Percentiles rank a stretch among this genome's conserved stretches.
phyloP scores from a whole-genome alignment of 805 yeast genomes.

The Hanseniaspora mollemarum region DNA sequence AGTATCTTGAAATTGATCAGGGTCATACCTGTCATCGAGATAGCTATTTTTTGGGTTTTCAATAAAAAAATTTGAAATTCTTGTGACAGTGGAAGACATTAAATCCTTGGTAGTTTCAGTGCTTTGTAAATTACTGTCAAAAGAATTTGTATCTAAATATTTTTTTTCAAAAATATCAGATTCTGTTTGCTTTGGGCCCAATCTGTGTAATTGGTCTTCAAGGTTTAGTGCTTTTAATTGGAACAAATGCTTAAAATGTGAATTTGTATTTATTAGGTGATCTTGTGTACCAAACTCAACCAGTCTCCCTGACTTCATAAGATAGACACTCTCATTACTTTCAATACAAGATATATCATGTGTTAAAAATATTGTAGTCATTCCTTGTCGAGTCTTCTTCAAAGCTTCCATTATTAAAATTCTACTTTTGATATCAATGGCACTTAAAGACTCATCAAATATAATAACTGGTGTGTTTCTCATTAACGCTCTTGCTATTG shows the following conservation, averaged over 20 bases:
- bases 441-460: constrained; percentile 78
- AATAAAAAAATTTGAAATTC: constrained; percentile 12
- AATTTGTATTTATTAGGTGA: constrained; percentile 24
- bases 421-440: constrained; percentile 51
- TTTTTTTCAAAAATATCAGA: neutral
- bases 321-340: constrained; percentile 44
- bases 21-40: neutral
- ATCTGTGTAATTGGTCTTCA: neutral
- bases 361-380: constrained; percentile 70
- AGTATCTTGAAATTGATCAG: neutral
- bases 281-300: constrained; percentile 35
- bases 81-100: neutral
- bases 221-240: constrained; percentile 1
- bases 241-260: constrained; percentile 3
- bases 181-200: neutral
- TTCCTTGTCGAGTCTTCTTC: constrained; percentile 48
- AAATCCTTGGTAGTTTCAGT: neutral
- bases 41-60: neutral
- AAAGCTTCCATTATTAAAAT: constrained; percentile 39
- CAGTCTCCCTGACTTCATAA: constrained; percentile 51
- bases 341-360: constrained; percentile 59
- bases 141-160: neutral
- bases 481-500: constrained; percentile 70
- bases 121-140: neutral
- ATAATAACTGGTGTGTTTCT: constrained; percentile 65